phyloP scores from a whole-genome alignment of 2,329 filamentous ascomycete species.

The Ceratocystis cubensis region DNA sequence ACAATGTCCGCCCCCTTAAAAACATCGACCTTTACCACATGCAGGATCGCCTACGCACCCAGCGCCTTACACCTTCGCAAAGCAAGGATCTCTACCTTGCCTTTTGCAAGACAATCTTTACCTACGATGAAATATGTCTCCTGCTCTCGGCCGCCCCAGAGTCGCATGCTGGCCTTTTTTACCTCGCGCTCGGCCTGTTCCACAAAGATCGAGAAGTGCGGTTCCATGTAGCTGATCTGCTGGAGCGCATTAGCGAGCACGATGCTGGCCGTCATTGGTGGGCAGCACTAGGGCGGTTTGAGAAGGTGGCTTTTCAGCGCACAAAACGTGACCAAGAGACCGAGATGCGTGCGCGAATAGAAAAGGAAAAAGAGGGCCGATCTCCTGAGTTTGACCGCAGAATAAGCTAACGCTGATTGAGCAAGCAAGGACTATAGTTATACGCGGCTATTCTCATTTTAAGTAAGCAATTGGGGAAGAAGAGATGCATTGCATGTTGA shows the following conservation, averaged over 20 bases:
- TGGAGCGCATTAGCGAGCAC: conserved; percentile 74
- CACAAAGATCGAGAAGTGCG: conserved; percentile 76
- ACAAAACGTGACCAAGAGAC: conserved; percentile 55
- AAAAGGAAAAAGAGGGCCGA: conserved; percentile 32
- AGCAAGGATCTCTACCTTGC: conserved; percentile 77
- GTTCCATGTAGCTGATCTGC: conserved; percentile 59
- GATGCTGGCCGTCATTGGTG: conserved; percentile 91
- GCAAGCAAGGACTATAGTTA: neutral
- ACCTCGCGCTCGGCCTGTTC: conserved; percentile 79
- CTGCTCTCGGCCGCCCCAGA: conserved; percentile 72
- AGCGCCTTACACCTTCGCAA: conserved; percentile 63
- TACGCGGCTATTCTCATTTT: neutral
- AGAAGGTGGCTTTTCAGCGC: conserved; percentile 72
- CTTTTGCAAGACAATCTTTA: conserved; percentile 59
- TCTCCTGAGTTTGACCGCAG: conserved; percentile 35
- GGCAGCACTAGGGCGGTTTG: conserved; percentile 71
- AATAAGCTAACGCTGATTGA: conserved; percentile 33
- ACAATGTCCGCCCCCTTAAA: conserved; percentile 55
- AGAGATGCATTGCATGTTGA: neutral
- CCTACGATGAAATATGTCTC: conserved; percentile 76
- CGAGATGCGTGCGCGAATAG: conserved; percentile 37
- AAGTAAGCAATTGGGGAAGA: neutral
- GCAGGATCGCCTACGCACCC: conserved; percentile 75
- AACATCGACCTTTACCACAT: conserved; percentile 83
- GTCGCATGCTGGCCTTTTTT: conserved; percentile 78